phyloP scores from a whole-genome alignment of 1,284 basidiomycete species.

The Cryptococcus jaspeensis region DNA sequence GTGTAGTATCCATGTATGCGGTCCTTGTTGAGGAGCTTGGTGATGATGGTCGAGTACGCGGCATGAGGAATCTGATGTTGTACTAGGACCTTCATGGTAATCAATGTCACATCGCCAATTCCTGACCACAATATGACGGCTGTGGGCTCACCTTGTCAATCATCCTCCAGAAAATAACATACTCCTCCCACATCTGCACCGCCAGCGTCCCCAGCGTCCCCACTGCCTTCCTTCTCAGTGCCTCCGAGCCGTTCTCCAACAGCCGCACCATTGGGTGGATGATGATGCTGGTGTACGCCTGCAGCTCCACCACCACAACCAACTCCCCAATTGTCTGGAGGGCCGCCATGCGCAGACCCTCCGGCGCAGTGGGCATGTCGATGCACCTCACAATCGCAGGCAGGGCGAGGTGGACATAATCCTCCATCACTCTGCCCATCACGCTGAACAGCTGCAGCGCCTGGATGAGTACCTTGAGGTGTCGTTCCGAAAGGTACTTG shows the following conservation, averaged over 20 bases:
- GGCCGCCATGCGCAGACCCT: slow-evolving; percentile 77
- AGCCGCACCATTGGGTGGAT: slow-evolving; percentile 94
- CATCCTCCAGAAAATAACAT: slow-evolving; percentile 94
- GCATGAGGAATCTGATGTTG: slow-evolving; percentile 79
- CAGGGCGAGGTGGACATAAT: slow-evolving; percentile 95
- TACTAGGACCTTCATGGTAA: slow-evolving; percentile 62
- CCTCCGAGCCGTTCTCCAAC: slow-evolving; percentile 70
- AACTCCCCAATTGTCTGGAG: slow-evolving; percentile 89
- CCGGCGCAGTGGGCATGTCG: slow-evolving; percentile 75
- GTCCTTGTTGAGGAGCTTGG: slow-evolving; percentile 88
- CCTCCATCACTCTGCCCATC: slow-evolving; percentile 95
- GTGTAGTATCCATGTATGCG: slow-evolving; percentile 67
- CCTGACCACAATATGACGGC: not conserved
- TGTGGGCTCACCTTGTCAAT: slow-evolving; percentile 78
- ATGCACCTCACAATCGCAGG: slow-evolving; percentile 92
- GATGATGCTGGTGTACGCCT: slow-evolving; percentile 96
- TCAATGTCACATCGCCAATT: not conserved
- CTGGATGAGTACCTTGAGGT: slow-evolving; percentile 85
- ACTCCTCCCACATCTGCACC: slow-evolving; percentile 91
- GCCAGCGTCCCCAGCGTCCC: slow-evolving; percentile 91
- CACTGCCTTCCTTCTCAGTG: slow-evolving; percentile 83
- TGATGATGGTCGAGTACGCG: slow-evolving; percentile 83
- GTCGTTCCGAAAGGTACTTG: slow-evolving; percentile 61
- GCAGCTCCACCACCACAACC: slow-evolving; percentile 93
- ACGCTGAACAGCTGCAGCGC: slow-evolving; percentile 76